Evolutionary conservation across 1,284 basidiomycete genomes (phyloP), one percentile per base, ranked within the genome.

Genomic region (Boletus nobilissimus): DNA sequence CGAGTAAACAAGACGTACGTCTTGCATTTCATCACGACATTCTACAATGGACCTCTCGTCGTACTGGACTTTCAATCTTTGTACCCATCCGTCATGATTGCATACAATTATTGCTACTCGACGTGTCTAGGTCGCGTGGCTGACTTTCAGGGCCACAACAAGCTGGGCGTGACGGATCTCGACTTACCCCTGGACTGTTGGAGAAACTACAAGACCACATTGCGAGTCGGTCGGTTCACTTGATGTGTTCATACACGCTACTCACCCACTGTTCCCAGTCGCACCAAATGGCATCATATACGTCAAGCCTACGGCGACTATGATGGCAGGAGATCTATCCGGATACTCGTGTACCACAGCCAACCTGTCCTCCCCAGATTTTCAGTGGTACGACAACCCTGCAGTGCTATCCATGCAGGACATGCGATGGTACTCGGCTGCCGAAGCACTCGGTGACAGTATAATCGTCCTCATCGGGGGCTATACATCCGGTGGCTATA

Each of bases 21-120:
- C 32, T n/a, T 67, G 22, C 29, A 3, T 65, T 75, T 40, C 11
- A 36, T 8, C n/a, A n/a, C n/a, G n/a, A n/a, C 96, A 8, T 98
- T 97, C 84, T 99, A 99, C 87, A 95, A 92, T 69, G 96, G 96
- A 80, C 98, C 98, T 5, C 89, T 80, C 13, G 73, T 83, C 40
- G 83, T 86, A 5, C 90, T 99, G 73, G 98, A 99, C 86, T 99
- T 99, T 84, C 97, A 99, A 84, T 97, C 95, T 5, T 90, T 99
- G 46, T 99, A 99, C 84, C 98, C 98, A 1, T 97, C 96, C 0
- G 91, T 99, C 82, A 99, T 99, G 97, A 98, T 99, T 81, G 97
- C 97, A 14, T 98, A 99, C 88, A 99, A 99, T 85, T n/a, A n/a
- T n/a, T 98, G 97, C 84, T 99, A 96, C 85, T 97, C 97, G 54